Evolutionary conservation across 257 asterid genomes (phyloP), one percentile per base, ranked within the genome.

Genomic region (Lycium barbarum): DNA sequence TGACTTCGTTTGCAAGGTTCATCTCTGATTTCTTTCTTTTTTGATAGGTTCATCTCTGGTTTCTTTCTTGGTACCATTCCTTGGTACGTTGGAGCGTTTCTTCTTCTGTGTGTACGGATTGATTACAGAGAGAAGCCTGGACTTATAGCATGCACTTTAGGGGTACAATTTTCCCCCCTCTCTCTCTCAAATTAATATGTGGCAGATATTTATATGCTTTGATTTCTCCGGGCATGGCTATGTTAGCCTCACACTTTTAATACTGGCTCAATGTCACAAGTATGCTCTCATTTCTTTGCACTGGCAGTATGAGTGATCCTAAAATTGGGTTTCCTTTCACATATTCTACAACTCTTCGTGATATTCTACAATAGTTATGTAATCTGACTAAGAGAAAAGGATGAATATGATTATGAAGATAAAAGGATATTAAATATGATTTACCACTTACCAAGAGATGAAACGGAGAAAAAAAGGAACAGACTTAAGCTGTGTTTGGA

Each of bases 81-180:
- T 43, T 96, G 99, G 99, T 96, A 94, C 83, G 85, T 96, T 66
- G 99, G 98, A 87, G 95, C 97, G 83, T 90, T 92, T 87, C 84
- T 96, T 63, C 89, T 96, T 87, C 40, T 94, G 80, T 96, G 98
- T 86, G 98, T 91, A 71, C 92, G 94, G 83, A 76, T 96, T 91
- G 98, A 96, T 87, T 86, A 94, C 93, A 90, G 98, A 89, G 99
- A 96, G 90, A 96, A 96, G 87, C 93, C 98, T 54, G 99, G 99
- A 12, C 98, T 94, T 86, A 73, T 94, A 86, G 98, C 94, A 6
- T 96, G 99, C 88, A 83, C 96, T 57, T 66, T 96, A 68, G 99
- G 94, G 59, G 99, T 96, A 94, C 0, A 40, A 94, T 96, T 88
- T 79, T 70, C 33, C 58, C 66, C 36, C 62, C 62, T 70, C 9